Percentiles rank a stretch among this genome's conserved stretches.
Conservation (phyloP, 2,329 filamentous ascomycete species). For the Talaromyces atroroseus region DNA sequence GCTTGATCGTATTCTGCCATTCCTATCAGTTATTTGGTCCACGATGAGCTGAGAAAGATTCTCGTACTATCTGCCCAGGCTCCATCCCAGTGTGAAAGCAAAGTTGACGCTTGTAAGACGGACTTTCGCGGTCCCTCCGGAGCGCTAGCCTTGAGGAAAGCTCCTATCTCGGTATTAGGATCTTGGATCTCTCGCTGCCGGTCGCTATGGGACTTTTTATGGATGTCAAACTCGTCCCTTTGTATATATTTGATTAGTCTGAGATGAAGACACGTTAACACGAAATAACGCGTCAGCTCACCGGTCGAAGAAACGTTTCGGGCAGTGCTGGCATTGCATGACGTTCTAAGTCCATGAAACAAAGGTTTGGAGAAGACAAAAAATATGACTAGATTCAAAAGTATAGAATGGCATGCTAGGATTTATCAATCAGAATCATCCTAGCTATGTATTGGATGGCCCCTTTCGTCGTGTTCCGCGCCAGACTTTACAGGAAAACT, state of each 20-base stretch:
- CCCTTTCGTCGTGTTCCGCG: background rate
- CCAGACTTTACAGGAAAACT: background rate
- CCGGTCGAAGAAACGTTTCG: slow-evolving; percentile 16
- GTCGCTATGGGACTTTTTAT: slow-evolving; percentile 12
- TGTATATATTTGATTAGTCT: background rate
- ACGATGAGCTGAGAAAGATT: background rate
- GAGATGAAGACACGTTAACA: background rate
- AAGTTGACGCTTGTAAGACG: slow-evolving; percentile 11
- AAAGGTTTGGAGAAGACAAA: background rate
- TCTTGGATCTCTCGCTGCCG: slow-evolving; percentile 11
- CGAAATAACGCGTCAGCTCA: background rate
- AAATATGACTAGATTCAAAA: background rate
- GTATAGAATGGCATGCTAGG: background rate
- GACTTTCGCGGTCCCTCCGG: slow-evolving; percentile 9
- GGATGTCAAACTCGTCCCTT: slow-evolving; percentile 14
- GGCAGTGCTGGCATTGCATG: slow-evolving; percentile 16
- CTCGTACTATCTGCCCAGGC: slow-evolving; percentile 7
- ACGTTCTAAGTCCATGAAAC: background rate
- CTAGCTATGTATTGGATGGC: background rate
- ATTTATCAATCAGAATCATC: background rate
- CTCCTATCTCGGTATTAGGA: slow-evolving; percentile 9
- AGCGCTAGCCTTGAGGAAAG: slow-evolving; percentile 7
- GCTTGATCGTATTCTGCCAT: background rate
- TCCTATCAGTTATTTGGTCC: background rate
- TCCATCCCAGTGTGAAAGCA: slow-evolving; percentile 12